A percentile compares a stretch with the other conserved stretches of the same genome.
These are phyloP conservation scores for Phytophthora multivora DNA, from an alignment of 352 stramenopile genomes.

Conservation along the genomic window DNA sequence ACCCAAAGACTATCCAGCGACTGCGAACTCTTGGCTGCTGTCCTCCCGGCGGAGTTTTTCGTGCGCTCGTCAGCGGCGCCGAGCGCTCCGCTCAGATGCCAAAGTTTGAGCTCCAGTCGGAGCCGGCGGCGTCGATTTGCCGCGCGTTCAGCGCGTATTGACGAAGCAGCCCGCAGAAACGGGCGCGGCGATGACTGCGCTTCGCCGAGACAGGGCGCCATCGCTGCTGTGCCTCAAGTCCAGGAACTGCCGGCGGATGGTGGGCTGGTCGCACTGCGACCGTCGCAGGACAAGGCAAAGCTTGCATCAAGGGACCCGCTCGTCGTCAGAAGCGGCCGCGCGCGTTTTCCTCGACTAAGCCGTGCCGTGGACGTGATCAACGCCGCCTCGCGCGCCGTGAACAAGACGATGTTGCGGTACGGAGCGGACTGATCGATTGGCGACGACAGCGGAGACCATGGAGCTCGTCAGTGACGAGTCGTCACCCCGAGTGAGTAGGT, in stretches of 20 bases:
- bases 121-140: conserved; percentile 21
- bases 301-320: not conserved
- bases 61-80: conserved; percentile 16
- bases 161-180: conserved; percentile 21
- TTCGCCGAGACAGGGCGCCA: conserved; percentile 24
- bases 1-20: conserved; percentile 8
- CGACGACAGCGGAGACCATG: conserved; percentile 17
- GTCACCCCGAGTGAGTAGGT: conserved; percentile 3
- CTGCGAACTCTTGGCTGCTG: conserved; percentile 21
- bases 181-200: conserved; percentile 28
- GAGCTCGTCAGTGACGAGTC: too few relatives aligned
- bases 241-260: conserved; percentile 23
- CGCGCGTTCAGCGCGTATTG: conserved; percentile 26
- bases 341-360: conserved; percentile 3
- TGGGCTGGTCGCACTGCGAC: too few relatives aligned
- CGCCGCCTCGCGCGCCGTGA: conserved; percentile 1
- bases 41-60: conserved; percentile 14
- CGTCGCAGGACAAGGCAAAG: conserved; percentile 1
- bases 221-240: conserved; percentile 19
- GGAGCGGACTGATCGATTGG: conserved; percentile 33
- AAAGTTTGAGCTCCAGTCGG: conserved; percentile 24
- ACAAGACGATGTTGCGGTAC: conserved; percentile 15
- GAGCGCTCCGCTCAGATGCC: conserved; percentile 3
- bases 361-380: conserved; percentile 10
- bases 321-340: conserved; percentile 11